phyloP scores from a whole-genome alignment of 2,329 filamentous ascomycete genomes.

The Lachnellula cervina region DNA sequence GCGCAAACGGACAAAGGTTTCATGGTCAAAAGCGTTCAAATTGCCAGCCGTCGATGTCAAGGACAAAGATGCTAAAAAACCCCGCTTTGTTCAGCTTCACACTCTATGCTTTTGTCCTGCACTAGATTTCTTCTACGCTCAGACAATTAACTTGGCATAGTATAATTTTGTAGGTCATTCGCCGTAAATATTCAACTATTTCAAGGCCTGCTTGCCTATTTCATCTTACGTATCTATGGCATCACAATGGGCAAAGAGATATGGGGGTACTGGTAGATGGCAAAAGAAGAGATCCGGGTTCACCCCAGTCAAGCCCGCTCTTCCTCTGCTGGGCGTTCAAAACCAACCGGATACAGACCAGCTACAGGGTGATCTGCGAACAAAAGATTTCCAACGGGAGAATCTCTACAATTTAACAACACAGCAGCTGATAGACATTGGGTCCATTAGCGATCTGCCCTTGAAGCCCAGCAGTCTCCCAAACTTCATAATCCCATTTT shows the following conservation, averaged over 20 bases:
- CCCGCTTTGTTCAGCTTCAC: background rate
- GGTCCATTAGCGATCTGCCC: background rate
- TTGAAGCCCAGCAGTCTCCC: background rate
- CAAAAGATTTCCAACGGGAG: background rate
- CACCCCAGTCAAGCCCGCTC: background rate
- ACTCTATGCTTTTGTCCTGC: background rate
- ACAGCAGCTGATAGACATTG: background rate
- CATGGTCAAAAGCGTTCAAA: background rate
- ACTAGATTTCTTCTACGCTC: background rate
- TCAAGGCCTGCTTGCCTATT: background rate
- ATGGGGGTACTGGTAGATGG: background rate
- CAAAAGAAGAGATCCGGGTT: background rate
- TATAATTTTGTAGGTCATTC: background rate
- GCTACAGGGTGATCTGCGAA: background rate
- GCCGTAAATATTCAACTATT: background rate
- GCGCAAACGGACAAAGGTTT: background rate
- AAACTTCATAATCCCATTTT: background rate
- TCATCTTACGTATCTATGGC: background rate
- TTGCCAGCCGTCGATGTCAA: background rate
- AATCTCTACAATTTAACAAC: background rate
- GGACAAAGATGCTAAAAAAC: background rate
- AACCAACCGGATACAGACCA: background rate
- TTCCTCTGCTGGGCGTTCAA: background rate
- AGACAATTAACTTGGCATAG: background rate
- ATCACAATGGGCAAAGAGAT: background rate